A percentile compares a stretch with the other conserved stretches of the same genome.
These are phyloP conservation scores for Aspergillus tanneri DNA, from an alignment of 2,329 filamentous ascomycete genomes.

Conservation along the genomic window DNA sequence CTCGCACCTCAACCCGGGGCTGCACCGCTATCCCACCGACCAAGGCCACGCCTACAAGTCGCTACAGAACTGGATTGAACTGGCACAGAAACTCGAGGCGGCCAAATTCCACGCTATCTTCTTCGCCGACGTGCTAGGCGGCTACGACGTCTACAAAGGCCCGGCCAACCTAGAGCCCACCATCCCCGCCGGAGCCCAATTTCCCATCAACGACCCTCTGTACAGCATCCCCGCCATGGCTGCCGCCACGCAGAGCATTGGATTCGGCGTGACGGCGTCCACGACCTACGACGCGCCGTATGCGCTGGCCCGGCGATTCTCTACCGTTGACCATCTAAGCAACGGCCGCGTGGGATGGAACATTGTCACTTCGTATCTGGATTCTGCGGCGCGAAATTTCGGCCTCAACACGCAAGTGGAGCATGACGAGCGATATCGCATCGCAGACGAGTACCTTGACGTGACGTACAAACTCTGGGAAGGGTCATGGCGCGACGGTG, in stretches of 20 bases:
- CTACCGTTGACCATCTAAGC: constrained; percentile 55
- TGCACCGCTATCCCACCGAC: constrained; percentile 38
- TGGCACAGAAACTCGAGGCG: constrained; percentile 50
- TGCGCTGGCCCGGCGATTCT: constrained; percentile 55
- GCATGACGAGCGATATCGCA: constrained; percentile 52
- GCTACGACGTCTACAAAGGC: constrained; percentile 49
- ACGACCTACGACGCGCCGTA: constrained; percentile 58
- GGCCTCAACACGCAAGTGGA: constrained; percentile 47
- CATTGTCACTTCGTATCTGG: constrained; percentile 51
- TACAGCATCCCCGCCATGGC: constrained; percentile 49
- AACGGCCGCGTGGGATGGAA: constrained; percentile 55
- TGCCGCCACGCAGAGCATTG: constrained; percentile 47
- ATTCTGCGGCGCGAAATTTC: constrained; percentile 50
- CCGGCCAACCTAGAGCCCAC: constrained; percentile 41
- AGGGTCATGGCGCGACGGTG: constrained; percentile 50
- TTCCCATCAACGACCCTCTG: constrained; percentile 46
- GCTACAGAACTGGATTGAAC: constrained; percentile 48
- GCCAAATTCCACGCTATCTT: constrained; percentile 54
- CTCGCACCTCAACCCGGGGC: constrained; percentile 48
- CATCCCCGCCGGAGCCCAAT: constrained; percentile 43
- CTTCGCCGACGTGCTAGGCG: constrained; percentile 51
- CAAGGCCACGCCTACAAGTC: constrained; percentile 42
- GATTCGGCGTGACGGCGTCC: constrained; percentile 55
- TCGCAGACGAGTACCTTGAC: constrained; percentile 51
- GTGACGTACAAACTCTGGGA: constrained; percentile 53